Evolutionary conservation across 2,329 filamentous ascomycete species (phyloP).

Genomic region (Hypoxylon sp.): DNA sequence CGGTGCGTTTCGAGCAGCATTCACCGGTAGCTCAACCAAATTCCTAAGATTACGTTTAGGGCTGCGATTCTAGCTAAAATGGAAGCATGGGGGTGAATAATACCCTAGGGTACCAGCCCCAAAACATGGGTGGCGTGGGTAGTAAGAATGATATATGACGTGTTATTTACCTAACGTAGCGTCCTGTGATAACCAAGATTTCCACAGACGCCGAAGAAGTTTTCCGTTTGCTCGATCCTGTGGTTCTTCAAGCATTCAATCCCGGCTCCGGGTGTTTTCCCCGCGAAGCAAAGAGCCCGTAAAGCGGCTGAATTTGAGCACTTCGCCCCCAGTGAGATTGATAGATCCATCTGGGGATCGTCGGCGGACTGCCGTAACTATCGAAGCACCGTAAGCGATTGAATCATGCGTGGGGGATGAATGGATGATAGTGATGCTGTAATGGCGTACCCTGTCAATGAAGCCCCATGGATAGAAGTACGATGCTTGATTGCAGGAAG

Average conservation of each 20-base stretch:
- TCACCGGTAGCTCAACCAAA: slow-evolving; percentile 5
- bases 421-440: slow-evolving; percentile 27
- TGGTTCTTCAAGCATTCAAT: slow-evolving; percentile 19
- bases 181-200: slow-evolving; percentile 29
- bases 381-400: slow-evolving; percentile 22
- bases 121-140: slow-evolving; percentile 26
- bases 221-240: slow-evolving; percentile 32
- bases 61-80: slow-evolving; percentile 18
- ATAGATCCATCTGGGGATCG: slow-evolving; percentile 32
- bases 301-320: slow-evolving; percentile 36
- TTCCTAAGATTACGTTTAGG: slow-evolving; percentile 19
- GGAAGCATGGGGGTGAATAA: slow-evolving; percentile 11
- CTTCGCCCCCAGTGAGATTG: slow-evolving; percentile 20
- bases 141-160: slow-evolving; percentile 32
- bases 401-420: slow-evolving; percentile 32
- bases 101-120: slow-evolving; percentile 20
- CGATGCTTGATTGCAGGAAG: slow-evolving; percentile 25
- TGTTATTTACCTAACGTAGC: slow-evolving; percentile 23
- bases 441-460: no score
- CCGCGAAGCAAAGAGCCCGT: slow-evolving; percentile 36
- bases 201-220: slow-evolving; percentile 16
- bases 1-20: slow-evolving; percentile 13
- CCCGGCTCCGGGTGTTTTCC: slow-evolving; percentile 34
- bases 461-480: no score
- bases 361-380: slow-evolving; percentile 24